Conservation (phyloP, 257 asterid species). For the Ballota nigra region DNA sequence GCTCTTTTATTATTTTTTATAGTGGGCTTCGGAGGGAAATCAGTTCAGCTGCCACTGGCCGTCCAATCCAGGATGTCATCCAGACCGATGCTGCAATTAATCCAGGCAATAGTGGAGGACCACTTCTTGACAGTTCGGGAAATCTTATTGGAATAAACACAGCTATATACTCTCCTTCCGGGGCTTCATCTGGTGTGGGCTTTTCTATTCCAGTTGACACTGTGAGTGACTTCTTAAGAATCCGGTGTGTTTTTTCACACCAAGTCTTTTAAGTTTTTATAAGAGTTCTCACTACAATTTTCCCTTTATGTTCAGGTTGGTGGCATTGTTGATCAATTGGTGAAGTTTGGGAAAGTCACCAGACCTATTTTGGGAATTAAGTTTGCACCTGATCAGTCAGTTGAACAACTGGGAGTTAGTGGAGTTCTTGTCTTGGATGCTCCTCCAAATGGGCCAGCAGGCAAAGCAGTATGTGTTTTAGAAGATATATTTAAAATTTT, state of each 20-base stretch:
- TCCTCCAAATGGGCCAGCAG: constrained; percentile 97
- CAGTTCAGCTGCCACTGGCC: constrained; percentile 98
- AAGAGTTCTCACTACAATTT: not conserved
- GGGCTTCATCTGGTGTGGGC: constrained; percentile 99
- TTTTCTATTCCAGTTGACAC: constrained; percentile 99
- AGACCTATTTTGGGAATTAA: constrained; percentile 92
- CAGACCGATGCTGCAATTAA: constrained; percentile 99
- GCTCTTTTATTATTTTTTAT: constrained; percentile 7
- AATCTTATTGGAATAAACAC: constrained; percentile 95
- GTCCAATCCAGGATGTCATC: constrained; percentile 97
- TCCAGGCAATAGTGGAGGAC: constrained; percentile 99
- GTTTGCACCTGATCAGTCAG: constrained; percentile 97
- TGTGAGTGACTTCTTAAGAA: constrained; percentile 45
- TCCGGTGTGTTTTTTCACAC: not conserved
- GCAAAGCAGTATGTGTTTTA: constrained; percentile 99
- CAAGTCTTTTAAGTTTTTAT: not conserved
- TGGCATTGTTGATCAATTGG: constrained; percentile 95
- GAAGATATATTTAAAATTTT: constrained; percentile 10
- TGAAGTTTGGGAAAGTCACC: constrained; percentile 90
- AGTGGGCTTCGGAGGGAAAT: constrained; percentile 98
- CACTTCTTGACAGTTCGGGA: constrained; percentile 97
- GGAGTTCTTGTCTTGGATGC: constrained; percentile 99
- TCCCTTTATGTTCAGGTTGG: constrained; percentile 54
- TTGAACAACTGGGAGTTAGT: constrained; percentile 94
- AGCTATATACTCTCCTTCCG: constrained; percentile 99